These are phyloP conservation scores for Syzygium jambos DNA, from an alignment of 345 rosid species.

Conservation along the genomic window DNA sequence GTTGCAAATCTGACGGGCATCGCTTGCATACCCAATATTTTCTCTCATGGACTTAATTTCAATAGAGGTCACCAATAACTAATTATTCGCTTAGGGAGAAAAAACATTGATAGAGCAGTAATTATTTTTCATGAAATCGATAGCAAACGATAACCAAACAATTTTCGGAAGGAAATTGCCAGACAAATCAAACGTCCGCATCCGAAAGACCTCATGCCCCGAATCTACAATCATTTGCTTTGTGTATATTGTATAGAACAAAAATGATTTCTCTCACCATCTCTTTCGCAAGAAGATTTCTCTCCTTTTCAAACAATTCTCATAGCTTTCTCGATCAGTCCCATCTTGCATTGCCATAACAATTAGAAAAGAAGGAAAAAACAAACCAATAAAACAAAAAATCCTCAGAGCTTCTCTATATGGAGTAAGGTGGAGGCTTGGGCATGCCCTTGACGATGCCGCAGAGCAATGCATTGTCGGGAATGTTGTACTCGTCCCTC, in stretches of 20 bases:
- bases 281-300: not conserved
- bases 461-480: constrained; percentile 15
- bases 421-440: constrained; percentile 16
- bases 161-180: not conserved
- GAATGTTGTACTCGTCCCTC: constrained; percentile 27
- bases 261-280: not conserved
- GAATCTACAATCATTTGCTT: not conserved
- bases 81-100: not conserved
- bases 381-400: not conserved
- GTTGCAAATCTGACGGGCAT: too few relatives aligned
- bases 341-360: not conserved
- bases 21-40: too few relatives aligned
- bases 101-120: not conserved
- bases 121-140: not conserved
- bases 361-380: not conserved
- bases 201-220: not conserved
- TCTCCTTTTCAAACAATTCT: not conserved
- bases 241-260: not conserved
- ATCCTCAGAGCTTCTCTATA: not conserved
- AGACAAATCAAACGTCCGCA: not conserved
- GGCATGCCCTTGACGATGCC: constrained; percentile 20
- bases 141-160: not conserved
- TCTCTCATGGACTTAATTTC: not conserved
- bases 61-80: too few relatives aligned
- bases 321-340: not conserved